These are phyloP conservation scores for Xylariaceae sp. DNA, from an alignment of 2,329 filamentous ascomycete genomes.

Conservation along the genomic window DNA sequence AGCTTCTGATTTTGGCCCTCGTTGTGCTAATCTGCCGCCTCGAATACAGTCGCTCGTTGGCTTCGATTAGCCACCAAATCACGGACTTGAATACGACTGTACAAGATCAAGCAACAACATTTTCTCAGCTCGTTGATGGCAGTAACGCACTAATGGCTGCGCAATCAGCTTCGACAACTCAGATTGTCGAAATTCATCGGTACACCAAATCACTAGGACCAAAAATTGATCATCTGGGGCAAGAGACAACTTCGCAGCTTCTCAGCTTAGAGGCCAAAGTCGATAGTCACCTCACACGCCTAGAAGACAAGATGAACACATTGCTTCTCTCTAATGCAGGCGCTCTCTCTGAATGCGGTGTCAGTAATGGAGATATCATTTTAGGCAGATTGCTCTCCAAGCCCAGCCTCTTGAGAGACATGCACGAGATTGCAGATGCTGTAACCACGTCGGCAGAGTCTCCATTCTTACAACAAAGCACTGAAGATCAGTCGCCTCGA, in stretches of 20 bases:
- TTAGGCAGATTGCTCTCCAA: slow-evolving; percentile 1
- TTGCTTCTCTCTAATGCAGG: too few relatives aligned
- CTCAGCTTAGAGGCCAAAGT: not conserved
- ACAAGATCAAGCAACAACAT: not conserved
- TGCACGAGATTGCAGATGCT: not conserved
- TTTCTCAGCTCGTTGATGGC: not conserved
- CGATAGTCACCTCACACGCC: too few relatives aligned
- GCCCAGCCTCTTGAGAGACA: slow-evolving; percentile 2
- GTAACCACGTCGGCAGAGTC: too few relatives aligned
- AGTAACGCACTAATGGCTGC: not conserved
- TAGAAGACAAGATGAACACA: too few relatives aligned
- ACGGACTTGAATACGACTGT: not conserved
- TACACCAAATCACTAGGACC: not conserved
- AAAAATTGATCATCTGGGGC: not conserved
- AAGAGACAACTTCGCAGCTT: not conserved
- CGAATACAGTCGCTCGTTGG: too few relatives aligned
- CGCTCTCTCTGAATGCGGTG: too few relatives aligned
- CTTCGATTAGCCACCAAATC: not conserved
- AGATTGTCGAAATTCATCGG: not conserved
- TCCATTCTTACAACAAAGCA: not conserved
- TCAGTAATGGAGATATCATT: not conserved
- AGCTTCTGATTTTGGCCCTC: too few relatives aligned
- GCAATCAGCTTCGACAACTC: not conserved
- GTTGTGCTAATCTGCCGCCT: too few relatives aligned
- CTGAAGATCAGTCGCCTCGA: too few relatives aligned